These are phyloP conservation scores for Solanum habrochaites DNA, from an alignment of 257 asterid species.

Conservation along the genomic window DNA sequence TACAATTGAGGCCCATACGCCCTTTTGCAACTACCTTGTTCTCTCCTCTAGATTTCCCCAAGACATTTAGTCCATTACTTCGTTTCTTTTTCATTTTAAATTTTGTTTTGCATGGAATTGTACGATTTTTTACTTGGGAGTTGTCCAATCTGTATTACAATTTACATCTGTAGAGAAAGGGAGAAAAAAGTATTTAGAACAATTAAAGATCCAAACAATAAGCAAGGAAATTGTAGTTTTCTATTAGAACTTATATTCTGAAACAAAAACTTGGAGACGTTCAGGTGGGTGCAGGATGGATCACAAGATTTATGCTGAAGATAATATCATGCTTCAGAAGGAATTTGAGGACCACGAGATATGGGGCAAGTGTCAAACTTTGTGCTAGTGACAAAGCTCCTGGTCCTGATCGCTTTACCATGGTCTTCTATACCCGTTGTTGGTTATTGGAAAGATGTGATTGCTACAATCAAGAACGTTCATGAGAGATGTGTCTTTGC, in stretches of 20 bases:
- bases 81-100: background rate
- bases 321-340: background rate
- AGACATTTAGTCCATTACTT: background rate
- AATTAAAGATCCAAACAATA: background rate
- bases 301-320: background rate
- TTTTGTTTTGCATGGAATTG: background rate
- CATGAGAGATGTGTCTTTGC: background rate
- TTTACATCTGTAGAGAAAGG: background rate
- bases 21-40: background rate
- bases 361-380: background rate
- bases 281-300: background rate
- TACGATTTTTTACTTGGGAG: background rate
- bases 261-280: background rate
- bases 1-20: background rate
- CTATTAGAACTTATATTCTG: background rate
- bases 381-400: background rate
- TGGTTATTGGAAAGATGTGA: background rate
- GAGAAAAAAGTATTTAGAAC: background rate
- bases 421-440: background rate
- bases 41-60: background rate
- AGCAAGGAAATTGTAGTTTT: background rate
- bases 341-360: background rate
- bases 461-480: background rate
- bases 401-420: background rate
- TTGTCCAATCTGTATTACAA: background rate